A percentile compares a stretch with the other conserved stretches of the same genome.
phyloP scores from a whole-genome alignment of 148 eudicot species.

The Rhododendron mucronatum region DNA sequence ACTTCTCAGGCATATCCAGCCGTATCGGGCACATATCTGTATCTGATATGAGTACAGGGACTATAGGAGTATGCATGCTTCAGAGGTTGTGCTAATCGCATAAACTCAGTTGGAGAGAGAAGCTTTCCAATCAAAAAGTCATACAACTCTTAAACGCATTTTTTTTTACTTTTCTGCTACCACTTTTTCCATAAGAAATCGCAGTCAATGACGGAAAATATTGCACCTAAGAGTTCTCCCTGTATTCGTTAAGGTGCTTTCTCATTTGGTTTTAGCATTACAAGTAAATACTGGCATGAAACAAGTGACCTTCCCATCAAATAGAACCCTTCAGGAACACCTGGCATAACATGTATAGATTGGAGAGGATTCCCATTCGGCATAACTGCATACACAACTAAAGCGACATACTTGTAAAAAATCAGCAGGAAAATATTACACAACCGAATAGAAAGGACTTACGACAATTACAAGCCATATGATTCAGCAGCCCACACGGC shows the following conservation, averaged over 20 bases:
- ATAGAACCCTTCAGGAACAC: not conserved
- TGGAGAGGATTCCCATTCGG: not conserved
- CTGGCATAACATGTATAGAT: not conserved
- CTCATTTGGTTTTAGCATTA: not conserved
- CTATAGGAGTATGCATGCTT: not conserved
- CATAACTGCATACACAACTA: not conserved
- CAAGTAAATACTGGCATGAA: not conserved
- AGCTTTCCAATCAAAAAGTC: not conserved
- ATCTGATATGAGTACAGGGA: not conserved
- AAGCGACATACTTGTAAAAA: not conserved
- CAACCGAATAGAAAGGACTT: slow-evolving; percentile 29
- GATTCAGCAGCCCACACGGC: slow-evolving; percentile 95
- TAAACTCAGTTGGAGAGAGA: not conserved
- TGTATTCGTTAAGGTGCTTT: not conserved
- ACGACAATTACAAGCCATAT: slow-evolving; percentile 79
- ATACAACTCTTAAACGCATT: not conserved
- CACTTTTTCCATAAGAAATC: not conserved
- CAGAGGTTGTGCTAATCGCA: not conserved
- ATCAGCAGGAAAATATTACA: not conserved
- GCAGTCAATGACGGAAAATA: not conserved
- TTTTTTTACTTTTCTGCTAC: not conserved
- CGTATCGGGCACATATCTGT: not conserved
- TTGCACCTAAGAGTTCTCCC: not conserved
- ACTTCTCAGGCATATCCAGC: not conserved
- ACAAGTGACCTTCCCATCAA: not conserved